phyloP scores from a whole-genome alignment of 2,329 filamentous ascomycete species.

The Venturia pyrina region DNA sequence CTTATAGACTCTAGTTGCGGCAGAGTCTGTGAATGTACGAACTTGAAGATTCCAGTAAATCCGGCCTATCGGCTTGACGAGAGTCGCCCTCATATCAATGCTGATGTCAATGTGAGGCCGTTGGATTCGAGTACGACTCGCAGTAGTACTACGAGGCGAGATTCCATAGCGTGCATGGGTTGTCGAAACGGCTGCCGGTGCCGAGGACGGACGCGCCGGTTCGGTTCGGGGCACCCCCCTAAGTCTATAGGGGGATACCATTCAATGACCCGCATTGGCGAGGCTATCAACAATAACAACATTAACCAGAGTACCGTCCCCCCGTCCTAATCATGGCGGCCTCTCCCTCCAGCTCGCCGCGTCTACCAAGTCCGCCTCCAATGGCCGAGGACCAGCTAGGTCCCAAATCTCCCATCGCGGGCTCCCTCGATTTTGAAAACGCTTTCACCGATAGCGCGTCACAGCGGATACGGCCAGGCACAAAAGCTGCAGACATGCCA shows the following conservation, averaged over 20 bases:
- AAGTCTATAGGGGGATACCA: background rate
- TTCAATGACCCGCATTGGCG: background rate
- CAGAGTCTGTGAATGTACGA: too few species aligned
- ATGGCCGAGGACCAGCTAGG: conserved; percentile 89
- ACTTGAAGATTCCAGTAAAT: background rate
- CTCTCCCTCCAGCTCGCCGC: conserved; percentile 65
- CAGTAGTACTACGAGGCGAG: too few species aligned
- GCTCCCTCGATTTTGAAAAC: conserved; percentile 44
- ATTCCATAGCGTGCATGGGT: too few species aligned
- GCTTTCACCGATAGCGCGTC: conserved; percentile 65
- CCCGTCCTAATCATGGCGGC: conserved; percentile 30
- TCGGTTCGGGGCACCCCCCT: background rate
- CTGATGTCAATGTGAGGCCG: too few species aligned
- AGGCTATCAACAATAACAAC: too few species aligned
- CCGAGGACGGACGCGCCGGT: background rate
- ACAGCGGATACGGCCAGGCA: conserved; percentile 83
- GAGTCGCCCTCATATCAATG: background rate
- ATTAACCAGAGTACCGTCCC: too few species aligned
- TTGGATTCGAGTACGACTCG: too few species aligned
- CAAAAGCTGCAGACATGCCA: conserved; percentile 85
- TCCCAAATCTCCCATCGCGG: conserved; percentile 61
- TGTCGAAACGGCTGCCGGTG: too few species aligned
- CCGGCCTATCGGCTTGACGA: background rate
- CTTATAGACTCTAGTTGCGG: too few species aligned
- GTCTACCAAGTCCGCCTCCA: conserved; percentile 88